phyloP scores from a whole-genome alignment of 148 eudicot species.

The Heliosperma pusillum region DNA sequence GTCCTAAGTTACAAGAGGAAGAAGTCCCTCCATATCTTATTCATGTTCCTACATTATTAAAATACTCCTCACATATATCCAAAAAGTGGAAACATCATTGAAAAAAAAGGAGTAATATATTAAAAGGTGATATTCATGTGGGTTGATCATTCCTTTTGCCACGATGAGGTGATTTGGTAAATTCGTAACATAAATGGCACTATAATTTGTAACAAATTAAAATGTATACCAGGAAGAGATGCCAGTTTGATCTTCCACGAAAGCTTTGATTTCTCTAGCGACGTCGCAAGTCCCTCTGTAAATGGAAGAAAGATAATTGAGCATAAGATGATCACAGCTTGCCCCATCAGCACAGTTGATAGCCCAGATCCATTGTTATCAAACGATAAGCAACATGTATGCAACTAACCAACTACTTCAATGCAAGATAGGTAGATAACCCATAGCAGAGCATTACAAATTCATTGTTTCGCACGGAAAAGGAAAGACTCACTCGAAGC shows the following conservation, averaged over 20 bases:
- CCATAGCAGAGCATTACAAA: not conserved
- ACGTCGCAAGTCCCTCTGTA: conserved; percentile 38
- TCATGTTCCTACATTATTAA: no score
- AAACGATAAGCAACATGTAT: not conserved
- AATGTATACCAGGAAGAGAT: conserved; percentile 23
- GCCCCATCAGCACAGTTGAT: not conserved
- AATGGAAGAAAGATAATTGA: not conserved
- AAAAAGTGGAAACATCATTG: no score
- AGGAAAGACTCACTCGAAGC: no score
- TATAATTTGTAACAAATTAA: no score
- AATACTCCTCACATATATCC: no score
- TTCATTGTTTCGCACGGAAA: no score
- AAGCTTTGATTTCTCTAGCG: conserved; percentile 20
- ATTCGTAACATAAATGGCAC: not conserved
- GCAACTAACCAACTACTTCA: not conserved
- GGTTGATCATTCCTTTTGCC: no score
- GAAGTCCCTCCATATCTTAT: no score
- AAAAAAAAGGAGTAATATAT: no score
- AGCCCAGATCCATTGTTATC: not conserved
- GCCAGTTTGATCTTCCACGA: not conserved
- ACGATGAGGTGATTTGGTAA: no score
- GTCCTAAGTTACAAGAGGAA: not conserved
- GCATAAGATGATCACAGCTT: conserved; percentile 1
- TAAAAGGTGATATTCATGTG: no score
- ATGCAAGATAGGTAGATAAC: not conserved